phyloP scores from a whole-genome alignment of 2,329 filamentous ascomycete species.

The Beauveria pseudobassiana region DNA sequence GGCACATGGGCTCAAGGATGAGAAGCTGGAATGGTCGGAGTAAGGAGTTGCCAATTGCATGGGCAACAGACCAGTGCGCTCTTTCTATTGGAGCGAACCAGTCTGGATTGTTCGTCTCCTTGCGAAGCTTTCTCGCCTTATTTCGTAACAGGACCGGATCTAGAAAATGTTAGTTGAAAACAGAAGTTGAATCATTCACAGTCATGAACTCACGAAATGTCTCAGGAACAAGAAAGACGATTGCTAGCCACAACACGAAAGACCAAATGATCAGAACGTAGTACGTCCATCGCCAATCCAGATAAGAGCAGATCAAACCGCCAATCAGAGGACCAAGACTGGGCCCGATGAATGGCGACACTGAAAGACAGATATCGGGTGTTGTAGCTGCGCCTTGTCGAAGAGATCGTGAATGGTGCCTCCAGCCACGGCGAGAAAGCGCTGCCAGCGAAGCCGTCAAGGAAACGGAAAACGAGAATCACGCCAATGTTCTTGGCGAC shows the following conservation, averaged over 20 bases:
- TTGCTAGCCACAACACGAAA: slow-evolving; percentile 49
- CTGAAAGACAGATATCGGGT: slow-evolving; percentile 78
- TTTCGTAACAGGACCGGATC: slow-evolving; percentile 60
- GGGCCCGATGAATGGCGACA: slow-evolving; percentile 57
- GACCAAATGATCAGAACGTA: slow-evolving; percentile 81
- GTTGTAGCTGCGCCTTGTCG: slow-evolving; percentile 56
- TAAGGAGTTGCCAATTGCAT: too few species aligned
- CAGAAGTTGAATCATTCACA: too few species aligned
- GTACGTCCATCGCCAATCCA: slow-evolving; percentile 74
- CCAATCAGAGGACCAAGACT: slow-evolving; percentile 56
- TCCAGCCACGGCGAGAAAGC: slow-evolving; percentile 68
- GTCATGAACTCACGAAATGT: slow-evolving; percentile 52
- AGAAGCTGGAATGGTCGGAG: slow-evolving; percentile 48
- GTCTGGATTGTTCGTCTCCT: slow-evolving; percentile 66
- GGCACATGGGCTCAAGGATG: slow-evolving; percentile 74
- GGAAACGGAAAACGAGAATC: slow-evolving; percentile 69
- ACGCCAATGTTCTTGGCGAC: slow-evolving; percentile 73
- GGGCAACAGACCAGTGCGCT: too few species aligned
- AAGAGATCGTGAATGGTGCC: slow-evolving; percentile 83
- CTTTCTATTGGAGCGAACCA: slow-evolving; percentile 39
- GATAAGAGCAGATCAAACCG: slow-evolving; percentile 74
- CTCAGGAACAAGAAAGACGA: slow-evolving; percentile 69
- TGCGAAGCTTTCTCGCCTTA: slow-evolving; percentile 63
- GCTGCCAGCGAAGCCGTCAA: slow-evolving; percentile 64
- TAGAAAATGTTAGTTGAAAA: too few species aligned